phyloP scores from a whole-genome alignment of 805 yeast genomes.

The Yamadazyma kitorensis region DNA sequence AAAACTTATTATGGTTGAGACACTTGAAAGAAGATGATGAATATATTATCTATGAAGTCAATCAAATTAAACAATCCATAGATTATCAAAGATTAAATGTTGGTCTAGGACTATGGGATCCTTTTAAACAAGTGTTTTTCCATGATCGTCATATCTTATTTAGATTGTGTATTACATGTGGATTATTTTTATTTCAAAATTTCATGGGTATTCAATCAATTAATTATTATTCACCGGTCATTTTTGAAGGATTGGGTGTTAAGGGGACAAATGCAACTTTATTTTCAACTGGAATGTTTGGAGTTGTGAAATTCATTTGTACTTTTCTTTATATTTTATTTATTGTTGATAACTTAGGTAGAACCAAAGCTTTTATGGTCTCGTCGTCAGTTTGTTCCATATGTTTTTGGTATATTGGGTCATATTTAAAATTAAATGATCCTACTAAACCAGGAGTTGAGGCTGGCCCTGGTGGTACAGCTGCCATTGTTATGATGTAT shows the following conservation, averaged over 20 bases:
- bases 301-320: conserved; percentile 36
- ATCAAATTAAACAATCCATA: conserved; percentile 33
- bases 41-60: conserved; percentile 33
- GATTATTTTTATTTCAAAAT: conserved; percentile 35
- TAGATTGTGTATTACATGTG: conserved; percentile 30
- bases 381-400: conserved; percentile 31
- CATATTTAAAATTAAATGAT: conserved; percentile 32
- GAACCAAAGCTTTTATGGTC: conserved; percentile 34
- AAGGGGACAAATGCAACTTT: conserved; percentile 36
- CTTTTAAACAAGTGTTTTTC: conserved; percentile 28
- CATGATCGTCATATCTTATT: conserved; percentile 22
- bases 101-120: conserved; percentile 35
- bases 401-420: conserved; percentile 40
- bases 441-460: conserved; percentile 27
- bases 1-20: conserved; percentile 34
- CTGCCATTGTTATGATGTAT: conserved; percentile 40
- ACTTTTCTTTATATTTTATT: conserved; percentile 32
- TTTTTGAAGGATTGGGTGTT: conserved; percentile 34
- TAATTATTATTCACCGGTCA: conserved; percentile 37
- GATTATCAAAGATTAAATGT: conserved; percentile 26
- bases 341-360: conserved; percentile 34
- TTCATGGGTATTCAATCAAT: conserved; percentile 40
- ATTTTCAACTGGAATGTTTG: conserved; percentile 40
- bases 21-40: conserved; percentile 32
- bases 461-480: conserved; percentile 39